phyloP scores from a whole-genome alignment of 768 basidiomycete genomes.

The Mycena belliarum region DNA sequence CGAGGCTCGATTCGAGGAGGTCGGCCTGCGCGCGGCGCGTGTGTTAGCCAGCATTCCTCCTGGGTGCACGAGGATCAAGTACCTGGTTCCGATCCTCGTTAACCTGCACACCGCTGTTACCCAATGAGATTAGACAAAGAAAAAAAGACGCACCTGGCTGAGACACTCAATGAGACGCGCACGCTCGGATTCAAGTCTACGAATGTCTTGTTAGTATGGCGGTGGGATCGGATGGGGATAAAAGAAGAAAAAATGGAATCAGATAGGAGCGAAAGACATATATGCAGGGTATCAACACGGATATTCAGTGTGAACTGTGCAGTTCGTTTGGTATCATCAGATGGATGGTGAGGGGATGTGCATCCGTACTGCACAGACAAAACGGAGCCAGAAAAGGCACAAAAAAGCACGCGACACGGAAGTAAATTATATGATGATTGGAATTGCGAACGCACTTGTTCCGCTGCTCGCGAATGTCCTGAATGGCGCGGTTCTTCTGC shows the following conservation, averaged over 20 bases:
- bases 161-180: slow-evolving; percentile 65
- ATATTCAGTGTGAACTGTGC: slow-evolving; percentile 99
- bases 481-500: slow-evolving; percentile 74
- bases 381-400: neutral
- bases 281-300: slow-evolving; percentile 84
- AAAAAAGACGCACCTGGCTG: slow-evolving; percentile 54
- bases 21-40: slow-evolving; percentile 47
- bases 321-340: slow-evolving; percentile 59
- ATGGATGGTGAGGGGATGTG: neutral
- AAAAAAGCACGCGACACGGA: neutral
- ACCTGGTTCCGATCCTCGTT: slow-evolving; percentile 83
- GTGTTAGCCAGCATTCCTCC: no score
- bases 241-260: slow-evolving; percentile 36
- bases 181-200: slow-evolving; percentile 76
- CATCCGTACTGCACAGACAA: neutral
- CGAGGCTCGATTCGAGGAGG: slow-evolving; percentile 63
- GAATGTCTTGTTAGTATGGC: neutral
- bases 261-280: slow-evolving; percentile 99
- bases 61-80: no score
- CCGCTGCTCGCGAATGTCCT: slow-evolving; percentile 82
- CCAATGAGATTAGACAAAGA: neutral
- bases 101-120: slow-evolving; percentile 49
- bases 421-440: no score
- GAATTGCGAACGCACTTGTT: slow-evolving; percentile 82
- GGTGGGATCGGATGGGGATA: neutral